Base-by-base conservation (phyloP, 495 filamentous ascomycete species). In the Bombardia bombarda region DNA sequence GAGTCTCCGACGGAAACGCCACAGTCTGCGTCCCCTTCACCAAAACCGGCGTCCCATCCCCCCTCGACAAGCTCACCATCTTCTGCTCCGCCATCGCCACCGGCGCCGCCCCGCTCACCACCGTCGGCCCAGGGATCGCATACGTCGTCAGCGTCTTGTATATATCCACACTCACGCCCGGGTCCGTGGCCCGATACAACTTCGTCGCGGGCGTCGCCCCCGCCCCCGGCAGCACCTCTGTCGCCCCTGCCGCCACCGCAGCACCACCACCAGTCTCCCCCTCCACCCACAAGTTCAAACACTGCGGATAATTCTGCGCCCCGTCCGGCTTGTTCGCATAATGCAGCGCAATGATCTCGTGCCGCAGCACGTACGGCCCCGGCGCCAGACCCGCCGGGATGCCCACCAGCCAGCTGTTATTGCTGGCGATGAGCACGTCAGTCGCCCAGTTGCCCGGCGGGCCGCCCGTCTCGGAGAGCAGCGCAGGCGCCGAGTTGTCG, bases 251-350 rank as follows among this genome's bases (percentile, higher is more conserved):
- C 17, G 13, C 20, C 3, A 16, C 4, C 6, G 4, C 30, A 9
- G 8, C 46, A 4, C 13, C 19, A 4, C 31, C 40, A 4, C n/a
- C 38, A 20, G 23, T 49, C 48, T 40, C 37, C 6, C 38, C 17
- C 30, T 55, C 31, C 32, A 65, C 65, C 57, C 42, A 66, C 44
- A 62, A 8, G 65, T 85, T 86, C 51, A 84, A 51, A 53, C 83
- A 87, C 36, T 63, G 58, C n/a, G 84, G 84, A 53, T 88, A 90
- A 61, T 79, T 81, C 65, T 90, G 84, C 16, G 84, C 82, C 9
- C 80, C 75, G 42, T 75, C 64, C 14, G 50, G 50, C 3, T 68
- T 53, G 5, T 57, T 70, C 18, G 81, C 80, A n/a, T 67, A 75
- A 63, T 88, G 83, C 24, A 88, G 72, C 17, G 76, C 84, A 25